Evolutionary conservation across 371 early-diverging fungal genomes (phyloP).

Genomic region (Apophysomyces ossiformis): DNA sequence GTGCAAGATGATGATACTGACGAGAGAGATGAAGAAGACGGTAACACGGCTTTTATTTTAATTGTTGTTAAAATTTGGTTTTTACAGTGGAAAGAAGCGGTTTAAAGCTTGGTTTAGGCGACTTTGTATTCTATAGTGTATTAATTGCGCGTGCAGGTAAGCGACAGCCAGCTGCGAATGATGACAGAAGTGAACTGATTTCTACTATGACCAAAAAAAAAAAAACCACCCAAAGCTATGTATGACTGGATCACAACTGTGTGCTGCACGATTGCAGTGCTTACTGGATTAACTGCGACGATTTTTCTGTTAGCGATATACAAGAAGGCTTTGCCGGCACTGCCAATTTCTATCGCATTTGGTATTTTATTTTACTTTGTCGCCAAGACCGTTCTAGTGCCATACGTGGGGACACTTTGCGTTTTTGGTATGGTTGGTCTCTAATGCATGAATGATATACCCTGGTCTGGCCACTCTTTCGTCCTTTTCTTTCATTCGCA

Average conservation of each 20-base stretch:
- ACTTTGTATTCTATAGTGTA: conserved; percentile 91
- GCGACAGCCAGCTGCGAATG: not conserved
- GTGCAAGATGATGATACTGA: not conserved
- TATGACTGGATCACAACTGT: conserved; percentile 89
- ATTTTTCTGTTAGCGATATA: conserved; percentile 84
- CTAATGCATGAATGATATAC: conserved; percentile 19
- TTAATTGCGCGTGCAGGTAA: conserved; percentile 80
- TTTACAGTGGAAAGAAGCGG: conserved; percentile 63
- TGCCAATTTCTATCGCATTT: conserved; percentile 89
- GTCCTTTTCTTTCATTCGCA: no score
- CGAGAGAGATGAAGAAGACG: conserved; percentile 59
- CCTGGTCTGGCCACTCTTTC: not conserved
- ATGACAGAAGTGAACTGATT: conserved; percentile 12
- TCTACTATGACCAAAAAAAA: not conserved
- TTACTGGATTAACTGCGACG: conserved; percentile 83
- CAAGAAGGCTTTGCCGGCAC: conserved; percentile 84
- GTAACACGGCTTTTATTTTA: conserved; percentile 12
- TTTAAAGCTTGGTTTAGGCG: conserved; percentile 85
- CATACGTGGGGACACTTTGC: conserved; percentile 56
- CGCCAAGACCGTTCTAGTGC: conserved; percentile 63
- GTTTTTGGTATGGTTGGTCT: conserved; percentile 55
- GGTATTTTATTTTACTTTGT: conserved; percentile 85
- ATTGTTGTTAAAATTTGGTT: not conserved
- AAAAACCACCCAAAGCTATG: conserved; percentile 53
- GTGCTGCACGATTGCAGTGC: conserved; percentile 77